phyloP scores from a whole-genome alignment of 2,329 filamentous ascomycete genomes.

The Cadophora gregata region DNA sequence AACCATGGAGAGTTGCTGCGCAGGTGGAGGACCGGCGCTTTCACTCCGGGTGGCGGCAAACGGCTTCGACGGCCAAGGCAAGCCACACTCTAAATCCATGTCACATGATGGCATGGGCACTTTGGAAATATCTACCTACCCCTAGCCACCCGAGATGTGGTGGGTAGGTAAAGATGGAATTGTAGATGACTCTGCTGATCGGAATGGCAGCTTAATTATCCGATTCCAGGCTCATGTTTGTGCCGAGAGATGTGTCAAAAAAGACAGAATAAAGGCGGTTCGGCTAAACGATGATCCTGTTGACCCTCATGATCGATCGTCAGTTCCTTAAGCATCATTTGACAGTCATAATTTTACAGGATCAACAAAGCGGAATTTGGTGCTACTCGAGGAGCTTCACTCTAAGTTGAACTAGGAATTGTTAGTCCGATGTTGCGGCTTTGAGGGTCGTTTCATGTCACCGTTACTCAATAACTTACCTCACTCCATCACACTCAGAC shows the following conservation, averaged over 20 bases:
- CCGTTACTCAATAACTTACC: no score
- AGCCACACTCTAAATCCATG: constrained; percentile 16
- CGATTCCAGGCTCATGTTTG: neutral
- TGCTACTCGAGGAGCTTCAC: no score
- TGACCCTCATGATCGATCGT: no score
- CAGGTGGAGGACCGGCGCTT: neutral
- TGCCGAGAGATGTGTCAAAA: neutral
- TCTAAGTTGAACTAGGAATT: no score
- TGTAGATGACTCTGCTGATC: neutral
- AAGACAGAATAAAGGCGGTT: neutral
- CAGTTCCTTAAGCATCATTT: no score
- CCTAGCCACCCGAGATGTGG: neutral
- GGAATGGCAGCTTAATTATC: neutral
- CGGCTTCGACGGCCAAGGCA: neutral
- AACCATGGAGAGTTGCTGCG: neutral
- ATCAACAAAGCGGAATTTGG: no score
- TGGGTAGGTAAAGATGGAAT: neutral
- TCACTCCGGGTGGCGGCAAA: constrained; percentile 2
- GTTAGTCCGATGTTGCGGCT: no score
- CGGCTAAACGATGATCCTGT: constrained; percentile 2
- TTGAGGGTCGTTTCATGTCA: no score
- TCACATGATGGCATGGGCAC: constrained; percentile 8
- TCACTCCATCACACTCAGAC: no score
- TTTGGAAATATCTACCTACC: constrained; percentile 1
- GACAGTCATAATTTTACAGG: no score